phyloP scores from a whole-genome alignment of 495 filamentous ascomycete species.

The Aspergillus biplanus region DNA sequence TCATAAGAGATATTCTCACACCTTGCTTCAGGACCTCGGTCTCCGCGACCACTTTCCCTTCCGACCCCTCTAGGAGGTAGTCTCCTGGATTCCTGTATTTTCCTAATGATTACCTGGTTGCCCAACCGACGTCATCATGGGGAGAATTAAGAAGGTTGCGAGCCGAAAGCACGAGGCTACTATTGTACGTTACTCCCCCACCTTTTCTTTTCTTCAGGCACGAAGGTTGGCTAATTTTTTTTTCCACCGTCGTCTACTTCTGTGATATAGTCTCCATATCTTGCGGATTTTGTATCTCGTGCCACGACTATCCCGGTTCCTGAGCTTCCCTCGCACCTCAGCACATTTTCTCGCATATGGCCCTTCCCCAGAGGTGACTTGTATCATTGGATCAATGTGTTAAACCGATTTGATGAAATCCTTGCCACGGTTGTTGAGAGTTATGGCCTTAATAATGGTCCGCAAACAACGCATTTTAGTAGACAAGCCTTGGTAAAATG shows the following conservation, averaged over 20 bases:
- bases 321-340: conserved; percentile 75
- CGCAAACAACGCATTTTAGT: conserved; percentile 75
- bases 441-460: conserved; percentile 80
- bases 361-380: conserved; percentile 95
- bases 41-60: conserved; percentile 33
- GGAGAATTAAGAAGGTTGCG: conserved; percentile 95
- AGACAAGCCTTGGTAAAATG: conserved; percentile 64
- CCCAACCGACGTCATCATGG: conserved; percentile 61
- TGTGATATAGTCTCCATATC: conserved; percentile 74
- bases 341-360: conserved; percentile 84
- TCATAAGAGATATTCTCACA: conserved; percentile 46
- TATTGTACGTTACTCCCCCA: conserved; percentile 64
- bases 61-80: conserved; percentile 37
- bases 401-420: conserved; percentile 92
- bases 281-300: conserved; percentile 74
- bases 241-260: conserved; percentile 30
- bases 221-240: conserved; percentile 28
- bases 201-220: not conserved
- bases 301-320: conserved; percentile 70
- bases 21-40: conserved; percentile 41
- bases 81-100: conserved; percentile 33
- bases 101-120: conserved; percentile 54
- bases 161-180: conserved; percentile 92
- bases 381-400: conserved; percentile 95
- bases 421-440: conserved; percentile 78